Evolutionary conservation across 2,329 filamentous ascomycete genomes (phyloP), one percentile per base, ranked within the genome.

Genomic region (Talaromyces sp.): DNA sequence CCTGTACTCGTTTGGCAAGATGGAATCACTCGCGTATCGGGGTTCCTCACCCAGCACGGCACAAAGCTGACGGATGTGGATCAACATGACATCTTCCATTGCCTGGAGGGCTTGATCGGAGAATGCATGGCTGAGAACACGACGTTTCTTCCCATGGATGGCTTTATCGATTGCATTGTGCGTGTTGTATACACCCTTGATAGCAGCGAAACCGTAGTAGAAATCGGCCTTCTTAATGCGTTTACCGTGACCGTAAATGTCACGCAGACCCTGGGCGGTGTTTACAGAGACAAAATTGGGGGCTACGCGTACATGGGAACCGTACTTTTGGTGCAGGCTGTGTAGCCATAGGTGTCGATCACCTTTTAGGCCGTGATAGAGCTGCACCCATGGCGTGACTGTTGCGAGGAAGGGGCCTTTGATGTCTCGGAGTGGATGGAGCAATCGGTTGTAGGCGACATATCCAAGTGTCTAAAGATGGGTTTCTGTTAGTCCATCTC

Each of bases 221-320:
- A 89, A 89, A 64, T 85, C 80, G 40, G 86, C 81, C 74, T 90
- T 89, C 55, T 72, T 66, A n/a, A 75, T 61, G 1, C 66, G 64
- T 58, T 75, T 75, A 5, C 72, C 71, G 43, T 74, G 71, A 1
- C 73, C 72, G 56, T 75, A 75, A 54, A 75, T 75, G 46, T 75
- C 73, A 58, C 71, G 68, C 5, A 72, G 62, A 4, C 88, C 87
- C 7, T 81, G 80, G 61, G 81, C 82, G 56, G 84, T 86, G 78
- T 94, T 93, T 76, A 95, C 84, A 1, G 86, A 89, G 41, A 96
- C 76, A 60, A 83, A 84, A 71, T 91, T 90, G 45, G 90, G 90
- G 0, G 88, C 88, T 63, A 88, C 89, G 28, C 90, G 88, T n/a
- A 93, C 87, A 53, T 84, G 66, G 15, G 61, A 65, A 5, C 88